phyloP scores from a whole-genome alignment of 305 asterid genomes.

The Fraxinus platypoda region DNA sequence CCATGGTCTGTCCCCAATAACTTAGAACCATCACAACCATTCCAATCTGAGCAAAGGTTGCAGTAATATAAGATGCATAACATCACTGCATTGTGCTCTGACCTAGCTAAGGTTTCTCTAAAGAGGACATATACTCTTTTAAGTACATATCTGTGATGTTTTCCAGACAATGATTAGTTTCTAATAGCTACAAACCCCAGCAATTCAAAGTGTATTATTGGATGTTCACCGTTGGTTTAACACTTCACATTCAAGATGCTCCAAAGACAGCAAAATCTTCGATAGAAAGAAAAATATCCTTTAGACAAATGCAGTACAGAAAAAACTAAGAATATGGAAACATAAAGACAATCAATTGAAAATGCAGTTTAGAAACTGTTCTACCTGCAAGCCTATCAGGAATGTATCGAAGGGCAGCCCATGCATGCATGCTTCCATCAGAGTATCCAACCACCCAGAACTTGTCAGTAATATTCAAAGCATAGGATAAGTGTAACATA shows the following conservation, averaged over 20 bases:
- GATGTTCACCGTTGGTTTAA: background rate
- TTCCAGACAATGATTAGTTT: background rate
- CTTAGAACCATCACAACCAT: background rate
- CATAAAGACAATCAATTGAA: background rate
- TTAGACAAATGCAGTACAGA: background rate
- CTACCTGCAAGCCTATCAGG: slow-evolving; percentile 89
- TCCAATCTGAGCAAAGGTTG: background rate
- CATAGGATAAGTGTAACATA: slow-evolving; percentile 72
- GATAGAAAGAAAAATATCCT: background rate
- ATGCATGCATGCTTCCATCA: slow-evolving; percentile 77
- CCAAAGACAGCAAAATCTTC: slow-evolving; percentile 1
- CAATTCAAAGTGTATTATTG: background rate
- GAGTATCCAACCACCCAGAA: slow-evolving; percentile 89
- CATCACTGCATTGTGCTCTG: background rate
- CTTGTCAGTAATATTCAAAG: slow-evolving; percentile 70
- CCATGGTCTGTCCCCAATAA: background rate
- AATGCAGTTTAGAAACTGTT: slow-evolving; percentile 1
- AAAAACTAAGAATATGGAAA: background rate
- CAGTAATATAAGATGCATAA: background rate
- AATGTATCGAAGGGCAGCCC: slow-evolving; percentile 93
- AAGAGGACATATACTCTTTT: background rate
- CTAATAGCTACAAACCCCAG: background rate
- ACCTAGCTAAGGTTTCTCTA: background rate
- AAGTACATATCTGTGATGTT: background rate
- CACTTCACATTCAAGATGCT: background rate